Percentiles rank a stretch among this genome's conserved stretches.
Evolutionary conservation across 306 rosid genomes (phyloP).

Genomic region (Sicyos baderoa): DNA sequence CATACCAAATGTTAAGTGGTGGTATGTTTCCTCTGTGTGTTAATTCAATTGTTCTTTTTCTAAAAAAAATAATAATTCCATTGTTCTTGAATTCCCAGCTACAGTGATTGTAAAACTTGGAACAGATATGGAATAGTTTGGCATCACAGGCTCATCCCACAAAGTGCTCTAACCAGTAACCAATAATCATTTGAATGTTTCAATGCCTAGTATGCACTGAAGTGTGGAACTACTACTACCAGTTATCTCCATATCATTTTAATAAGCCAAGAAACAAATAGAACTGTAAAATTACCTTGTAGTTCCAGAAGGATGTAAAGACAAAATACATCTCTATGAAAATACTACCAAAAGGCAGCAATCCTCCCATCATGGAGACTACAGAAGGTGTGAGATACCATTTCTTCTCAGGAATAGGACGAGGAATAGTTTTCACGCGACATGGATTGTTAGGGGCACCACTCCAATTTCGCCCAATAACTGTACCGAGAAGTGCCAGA

Average conservation of each 20-base stretch:
- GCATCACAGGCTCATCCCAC: not conserved
- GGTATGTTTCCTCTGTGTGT: not conserved
- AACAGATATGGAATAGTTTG: not conserved
- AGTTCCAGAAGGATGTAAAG: slow-evolving; percentile 99
- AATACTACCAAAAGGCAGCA: slow-evolving; percentile 98
- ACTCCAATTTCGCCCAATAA: slow-evolving; percentile 99
- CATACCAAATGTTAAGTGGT: not conserved
- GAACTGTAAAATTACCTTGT: slow-evolving; percentile 37
- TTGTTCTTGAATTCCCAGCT: not conserved
- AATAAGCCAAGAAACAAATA: not conserved
- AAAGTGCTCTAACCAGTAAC: not conserved
- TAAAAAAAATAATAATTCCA: not conserved
- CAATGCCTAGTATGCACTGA: not conserved
- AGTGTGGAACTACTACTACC: not conserved
- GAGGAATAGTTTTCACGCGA: slow-evolving; percentile 98
- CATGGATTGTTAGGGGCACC: slow-evolving; percentile 99
- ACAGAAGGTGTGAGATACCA: slow-evolving; percentile 99
- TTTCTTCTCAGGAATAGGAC: slow-evolving; percentile 99
- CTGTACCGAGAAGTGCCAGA: slow-evolving; percentile 97
- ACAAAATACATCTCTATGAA: slow-evolving; percentile 99
- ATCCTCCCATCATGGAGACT: slow-evolving; percentile 96
- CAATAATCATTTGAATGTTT: slow-evolving; percentile 1
- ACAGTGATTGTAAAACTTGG: slow-evolving; percentile 6
- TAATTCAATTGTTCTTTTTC: not conserved
- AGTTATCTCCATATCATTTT: not conserved